phyloP scores from a whole-genome alignment of 805 yeast species.

The Starmerella lactis-condensi region DNA sequence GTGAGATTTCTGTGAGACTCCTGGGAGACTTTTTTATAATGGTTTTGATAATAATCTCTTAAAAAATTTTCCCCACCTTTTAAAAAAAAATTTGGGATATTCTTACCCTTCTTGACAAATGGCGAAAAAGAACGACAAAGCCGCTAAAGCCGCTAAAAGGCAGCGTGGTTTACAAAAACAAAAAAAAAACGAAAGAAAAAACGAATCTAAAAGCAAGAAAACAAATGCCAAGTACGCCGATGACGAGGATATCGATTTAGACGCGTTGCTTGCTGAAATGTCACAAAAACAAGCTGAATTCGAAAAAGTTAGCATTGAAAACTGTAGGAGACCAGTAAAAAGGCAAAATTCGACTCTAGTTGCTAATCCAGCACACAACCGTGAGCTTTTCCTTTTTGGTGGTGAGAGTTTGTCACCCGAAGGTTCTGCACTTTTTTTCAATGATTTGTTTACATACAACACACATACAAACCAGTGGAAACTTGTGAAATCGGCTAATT shows the following conservation, averaged over 20 bases:
- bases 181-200: conserved; percentile 55
- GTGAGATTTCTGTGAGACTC: too few relatives aligned
- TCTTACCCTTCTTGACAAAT: too few relatives aligned
- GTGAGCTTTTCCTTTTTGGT: conserved; percentile 71
- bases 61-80: too few relatives aligned
- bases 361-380: conserved; percentile 58
- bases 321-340: conserved; percentile 40
- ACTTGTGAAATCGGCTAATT: conserved; percentile 53
- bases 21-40: too few relatives aligned
- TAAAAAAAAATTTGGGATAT: too few relatives aligned
- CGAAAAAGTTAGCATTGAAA: conserved; percentile 47
- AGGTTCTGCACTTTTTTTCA: conserved; percentile 48
- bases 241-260: conserved; percentile 72
- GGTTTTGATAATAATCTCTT: too few relatives aligned
- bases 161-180: conserved; percentile 70
- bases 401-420: conserved; percentile 46
- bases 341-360: conserved; percentile 62
- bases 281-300: conserved; percentile 66
- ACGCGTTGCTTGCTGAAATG: conserved; percentile 57
- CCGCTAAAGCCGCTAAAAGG: conserved; percentile 79
- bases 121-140: conserved; percentile 74
- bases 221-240: conserved; percentile 44
- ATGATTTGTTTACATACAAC: conserved; percentile 57
- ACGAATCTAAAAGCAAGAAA: conserved; percentile 58
- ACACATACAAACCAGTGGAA: conserved; percentile 72